Conservation (phyloP, 768 basidiomycete genomes). For the Podaxis sp. region DNA sequence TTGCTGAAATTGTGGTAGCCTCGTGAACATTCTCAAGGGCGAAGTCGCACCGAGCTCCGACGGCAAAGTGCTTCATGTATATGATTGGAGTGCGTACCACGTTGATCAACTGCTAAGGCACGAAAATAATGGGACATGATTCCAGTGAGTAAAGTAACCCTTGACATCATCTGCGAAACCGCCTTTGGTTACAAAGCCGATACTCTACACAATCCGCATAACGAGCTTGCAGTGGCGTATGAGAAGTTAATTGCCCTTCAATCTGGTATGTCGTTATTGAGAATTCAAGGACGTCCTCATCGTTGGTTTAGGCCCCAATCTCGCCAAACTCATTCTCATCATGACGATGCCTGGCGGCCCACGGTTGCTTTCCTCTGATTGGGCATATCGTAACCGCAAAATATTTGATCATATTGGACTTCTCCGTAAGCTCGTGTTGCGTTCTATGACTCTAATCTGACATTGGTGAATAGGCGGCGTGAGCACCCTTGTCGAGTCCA, state of each 20-base stretch:
- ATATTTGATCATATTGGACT: constrained; percentile 18
- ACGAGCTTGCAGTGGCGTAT: constrained; percentile 39
- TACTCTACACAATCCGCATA: constrained; percentile 36
- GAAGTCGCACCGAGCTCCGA: not conserved
- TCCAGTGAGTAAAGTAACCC: constrained; percentile 39
- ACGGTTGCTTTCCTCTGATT: constrained; percentile 24
- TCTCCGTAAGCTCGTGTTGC: constrained; percentile 15
- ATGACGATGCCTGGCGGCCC: constrained; percentile 31
- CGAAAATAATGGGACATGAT: not conserved
- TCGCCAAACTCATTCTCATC: constrained; percentile 29
- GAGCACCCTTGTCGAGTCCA: constrained; percentile 27
- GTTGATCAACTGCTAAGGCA: not conserved
- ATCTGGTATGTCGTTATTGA: constrained; percentile 21
- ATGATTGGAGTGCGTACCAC: constrained; percentile 34
- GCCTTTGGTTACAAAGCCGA: constrained; percentile 40
- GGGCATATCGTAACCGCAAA: constrained; percentile 27
- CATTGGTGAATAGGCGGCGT: constrained; percentile 3
- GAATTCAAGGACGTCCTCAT: not conserved
- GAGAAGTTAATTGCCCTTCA: constrained; percentile 33
- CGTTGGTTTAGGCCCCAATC: constrained; percentile 23
- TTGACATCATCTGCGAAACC: constrained; percentile 44
- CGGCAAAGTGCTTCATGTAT: constrained; percentile 33
- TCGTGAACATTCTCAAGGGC: constrained; percentile 23
- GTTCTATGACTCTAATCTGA: not conserved
- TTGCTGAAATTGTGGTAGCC: not conserved